phyloP scores from a whole-genome alignment of 164 flowering plant genomes.

The Vitis cinerea region DNA sequence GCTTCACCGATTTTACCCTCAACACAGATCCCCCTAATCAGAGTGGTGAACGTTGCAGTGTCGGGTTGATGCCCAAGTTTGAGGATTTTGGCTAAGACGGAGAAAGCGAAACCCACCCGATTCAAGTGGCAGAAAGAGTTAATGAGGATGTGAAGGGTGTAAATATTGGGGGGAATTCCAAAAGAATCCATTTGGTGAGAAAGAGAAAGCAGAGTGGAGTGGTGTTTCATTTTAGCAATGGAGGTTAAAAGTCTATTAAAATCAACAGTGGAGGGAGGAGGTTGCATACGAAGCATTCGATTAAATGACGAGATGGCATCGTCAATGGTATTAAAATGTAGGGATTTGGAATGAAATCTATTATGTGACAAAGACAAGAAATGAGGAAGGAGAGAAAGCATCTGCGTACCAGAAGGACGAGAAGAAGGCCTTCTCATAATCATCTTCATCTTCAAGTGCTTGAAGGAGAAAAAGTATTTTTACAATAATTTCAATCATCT shows the following conservation, averaged over 20 bases:
- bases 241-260: constrained; percentile 3
- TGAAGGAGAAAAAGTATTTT: too few relatives aligned
- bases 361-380: too few relatives aligned
- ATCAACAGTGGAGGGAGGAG: constrained; percentile 4
- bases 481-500: too few relatives aligned
- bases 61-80: constrained; percentile 4
- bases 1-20: background rate
- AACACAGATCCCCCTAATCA: constrained; percentile 7
- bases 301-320: constrained; percentile 5
- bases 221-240: constrained; percentile 12
- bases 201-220: constrained; percentile 1
- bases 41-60: background rate
- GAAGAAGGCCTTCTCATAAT: too few relatives aligned
- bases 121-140: constrained; percentile 12
- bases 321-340: background rate
- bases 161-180: background rate
- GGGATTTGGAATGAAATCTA: too few relatives aligned
- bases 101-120: constrained; percentile 6
- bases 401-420: too few relatives aligned
- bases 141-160: constrained; percentile 2
- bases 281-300: constrained; percentile 6
- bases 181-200: background rate
- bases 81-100: background rate
- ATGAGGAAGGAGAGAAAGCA: too few relatives aligned
- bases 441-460: too few relatives aligned